Evolutionary conservation across 352 stramenopile species (phyloP), one percentile per base, ranked within the genome.

Genomic region (Phytopythium litorale): DNA sequence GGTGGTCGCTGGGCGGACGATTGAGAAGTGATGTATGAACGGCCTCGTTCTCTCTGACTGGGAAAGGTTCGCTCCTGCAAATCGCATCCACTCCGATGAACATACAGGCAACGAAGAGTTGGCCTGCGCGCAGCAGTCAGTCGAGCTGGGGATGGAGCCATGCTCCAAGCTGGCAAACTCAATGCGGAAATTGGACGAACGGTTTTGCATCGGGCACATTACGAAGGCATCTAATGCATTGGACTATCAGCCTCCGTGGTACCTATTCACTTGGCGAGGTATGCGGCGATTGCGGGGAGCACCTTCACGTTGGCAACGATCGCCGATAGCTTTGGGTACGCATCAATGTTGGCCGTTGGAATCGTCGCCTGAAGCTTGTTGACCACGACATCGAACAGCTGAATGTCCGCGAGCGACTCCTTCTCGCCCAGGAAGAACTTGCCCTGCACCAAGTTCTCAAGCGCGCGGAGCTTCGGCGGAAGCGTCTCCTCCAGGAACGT

Each of bases 391-490:
- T 30, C 56, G 43, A 40, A 56, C 33, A 62, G 56, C 56, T 42
- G n/a, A 16, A 55, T 19, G 32, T 62, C 56, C 32, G 58, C 64
- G 37, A 71, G 54, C 25, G 58, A 53, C 42, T 32, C 32, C 40
- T 54, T 53, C 15, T 54, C 25, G 43, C 43, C 56, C 11, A 62
- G 43, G 56, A 58, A 73, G 55, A 81, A 90, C 59, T 73, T 75
- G 42, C 76, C 79, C 30, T 69, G 23, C 25, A 89, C 66, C n/a
- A 73, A 42, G 38, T 61, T 70, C 63, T 90, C 76, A 1, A 91
- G 56, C 35, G 63, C 54, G 8, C 30, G 52, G 28, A 93, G 57
- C 2, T 56, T 52, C 61, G 69, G 68, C 4, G 77, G 77, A 19
- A 83, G 45, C 28, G 58, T 70, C 43, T 78, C 68, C 19, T 78